Conservation (phyloP, 495 filamentous ascomycete species). For the Pyrenula massariospora region DNA sequence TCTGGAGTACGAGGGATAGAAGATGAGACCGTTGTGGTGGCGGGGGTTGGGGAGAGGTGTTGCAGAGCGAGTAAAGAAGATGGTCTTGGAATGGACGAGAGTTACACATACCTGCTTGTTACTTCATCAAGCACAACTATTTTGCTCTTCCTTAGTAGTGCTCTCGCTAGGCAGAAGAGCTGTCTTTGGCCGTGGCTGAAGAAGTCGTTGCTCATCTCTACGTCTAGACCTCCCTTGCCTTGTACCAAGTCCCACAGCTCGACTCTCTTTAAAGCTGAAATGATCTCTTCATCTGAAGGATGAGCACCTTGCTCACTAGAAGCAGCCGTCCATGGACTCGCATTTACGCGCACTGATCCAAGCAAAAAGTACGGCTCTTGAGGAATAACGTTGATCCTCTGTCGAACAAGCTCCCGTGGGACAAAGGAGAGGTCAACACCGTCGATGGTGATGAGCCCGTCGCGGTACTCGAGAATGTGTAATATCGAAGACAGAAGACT, state of each 20-base stretch:
- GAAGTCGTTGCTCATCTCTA: slow-evolving; percentile 20
- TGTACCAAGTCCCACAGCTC: slow-evolving; percentile 25
- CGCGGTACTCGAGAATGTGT: slow-evolving; percentile 20
- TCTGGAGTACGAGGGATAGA: too few species aligned
- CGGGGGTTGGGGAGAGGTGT: too few species aligned
- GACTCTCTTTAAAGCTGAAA: slow-evolving; percentile 21
- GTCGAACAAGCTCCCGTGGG: slow-evolving; percentile 16
- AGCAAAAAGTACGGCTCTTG: slow-evolving; percentile 36
- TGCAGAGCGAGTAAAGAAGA: neutral
- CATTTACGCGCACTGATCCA: slow-evolving; percentile 34
- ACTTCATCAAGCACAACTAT: slow-evolving; percentile 36
- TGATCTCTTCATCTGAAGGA: slow-evolving; percentile 23
- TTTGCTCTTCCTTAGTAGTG: slow-evolving; percentile 17
- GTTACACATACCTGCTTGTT: slow-evolving; percentile 28
- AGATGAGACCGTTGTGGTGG: too few species aligned
- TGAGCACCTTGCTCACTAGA: neutral
- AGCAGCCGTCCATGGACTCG: slow-evolving; percentile 25
- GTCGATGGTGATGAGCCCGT: slow-evolving; percentile 31
- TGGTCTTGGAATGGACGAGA: neutral
- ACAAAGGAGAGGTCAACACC: slow-evolving; percentile 27
- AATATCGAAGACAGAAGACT: slow-evolving; percentile 8
- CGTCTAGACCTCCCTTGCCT: slow-evolving; percentile 26
- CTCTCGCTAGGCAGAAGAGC: slow-evolving; percentile 34
- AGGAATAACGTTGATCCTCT: slow-evolving; percentile 26
- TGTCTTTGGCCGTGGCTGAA: slow-evolving; percentile 34